Conservation (phyloP, 2,329 filamentous ascomycete genomes). For the Colletotrichum shisoi region DNA sequence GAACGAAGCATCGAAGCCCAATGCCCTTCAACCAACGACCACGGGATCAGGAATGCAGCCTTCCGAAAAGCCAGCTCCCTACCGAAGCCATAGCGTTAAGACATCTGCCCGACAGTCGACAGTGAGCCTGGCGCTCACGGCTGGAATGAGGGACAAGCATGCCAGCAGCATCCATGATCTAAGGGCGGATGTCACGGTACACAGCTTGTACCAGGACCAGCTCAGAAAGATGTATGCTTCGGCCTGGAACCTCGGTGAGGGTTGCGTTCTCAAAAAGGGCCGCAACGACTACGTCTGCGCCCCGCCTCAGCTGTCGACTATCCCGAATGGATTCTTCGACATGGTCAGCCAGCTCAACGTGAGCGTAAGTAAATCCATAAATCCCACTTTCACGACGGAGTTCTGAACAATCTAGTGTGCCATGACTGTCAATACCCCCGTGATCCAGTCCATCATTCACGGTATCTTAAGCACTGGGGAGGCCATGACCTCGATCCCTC, state of each 20-base stretch:
- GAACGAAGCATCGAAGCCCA: conserved; percentile 7
- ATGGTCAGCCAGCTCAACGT: conserved; percentile 56
- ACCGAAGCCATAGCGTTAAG: conserved; percentile 23
- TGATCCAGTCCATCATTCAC: conserved; percentile 67
- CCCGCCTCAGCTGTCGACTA: conserved; percentile 45
- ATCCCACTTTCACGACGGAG: neutral
- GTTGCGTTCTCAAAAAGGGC: conserved; percentile 62
- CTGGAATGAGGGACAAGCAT: conserved; percentile 37
- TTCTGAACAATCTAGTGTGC: conserved; percentile 58
- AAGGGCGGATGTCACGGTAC: conserved; percentile 37
- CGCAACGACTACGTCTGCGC: conserved; percentile 59
- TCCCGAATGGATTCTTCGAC: conserved; percentile 59
- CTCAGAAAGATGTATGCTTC: conserved; percentile 38
- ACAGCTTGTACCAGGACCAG: conserved; percentile 39
- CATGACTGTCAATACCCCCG: conserved; percentile 72
- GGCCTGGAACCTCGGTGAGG: conserved; percentile 54
- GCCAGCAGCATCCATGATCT: conserved; percentile 37
- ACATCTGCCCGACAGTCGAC: conserved; percentile 38
- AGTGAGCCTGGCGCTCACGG: conserved; percentile 36
- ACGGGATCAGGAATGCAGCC: conserved; percentile 5
- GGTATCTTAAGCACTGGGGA: conserved; percentile 52
- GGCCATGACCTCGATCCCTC: conserved; percentile 61
- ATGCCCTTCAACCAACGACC: conserved; percentile 2
- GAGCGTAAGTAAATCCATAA: conserved; percentile 52
- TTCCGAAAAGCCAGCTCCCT: conserved; percentile 32